A percentile compares a stretch with the other conserved stretches of the same genome.
phyloP scores from a whole-genome alignment of 305 asterid species.

The Fraxinus floribunda region DNA sequence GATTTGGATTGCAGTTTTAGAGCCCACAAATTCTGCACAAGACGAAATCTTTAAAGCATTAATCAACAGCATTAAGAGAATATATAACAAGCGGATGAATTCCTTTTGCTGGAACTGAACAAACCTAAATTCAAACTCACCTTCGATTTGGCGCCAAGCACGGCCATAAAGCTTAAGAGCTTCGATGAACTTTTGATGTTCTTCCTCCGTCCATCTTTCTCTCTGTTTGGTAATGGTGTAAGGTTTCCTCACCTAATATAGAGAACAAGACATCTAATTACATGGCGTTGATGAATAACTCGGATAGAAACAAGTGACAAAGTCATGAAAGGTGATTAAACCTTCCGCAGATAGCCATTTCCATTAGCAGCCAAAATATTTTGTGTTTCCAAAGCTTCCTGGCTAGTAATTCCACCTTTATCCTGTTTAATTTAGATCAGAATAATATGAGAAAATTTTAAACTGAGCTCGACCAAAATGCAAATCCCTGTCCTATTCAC shows the following conservation, averaged over 20 bases:
- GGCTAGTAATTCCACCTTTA: conserved; percentile 37
- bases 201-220: conserved; percentile 85
- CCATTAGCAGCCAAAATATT: conserved; percentile 26
- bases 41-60: not conserved
- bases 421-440: conserved; percentile 36
- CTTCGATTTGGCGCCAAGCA: conserved; percentile 89
- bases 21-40: conserved; percentile 70
- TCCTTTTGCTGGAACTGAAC: conserved; percentile 22
- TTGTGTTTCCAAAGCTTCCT: conserved; percentile 35
- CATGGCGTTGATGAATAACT: conserved; percentile 17
- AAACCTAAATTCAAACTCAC: conserved; percentile 43
- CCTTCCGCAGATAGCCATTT: conserved; percentile 56
- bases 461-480: not conserved
- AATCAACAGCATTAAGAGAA: not conserved
- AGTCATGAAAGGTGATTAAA: conserved; percentile 27
- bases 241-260: conserved; percentile 72
- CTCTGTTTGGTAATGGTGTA: conserved; percentile 79
- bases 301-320: conserved; percentile 6
- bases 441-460: not conserved
- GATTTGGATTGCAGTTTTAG: conserved; percentile 84
- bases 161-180: conserved; percentile 82
- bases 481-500: not conserved
- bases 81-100: not conserved
- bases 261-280: conserved; percentile 29
- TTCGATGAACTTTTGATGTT: conserved; percentile 73